A percentile compares a stretch with the other conserved stretches of the same genome.
phyloP scores from a whole-genome alignment of 2,329 filamentous ascomycete species.

The Mycocentrospora acerina region DNA sequence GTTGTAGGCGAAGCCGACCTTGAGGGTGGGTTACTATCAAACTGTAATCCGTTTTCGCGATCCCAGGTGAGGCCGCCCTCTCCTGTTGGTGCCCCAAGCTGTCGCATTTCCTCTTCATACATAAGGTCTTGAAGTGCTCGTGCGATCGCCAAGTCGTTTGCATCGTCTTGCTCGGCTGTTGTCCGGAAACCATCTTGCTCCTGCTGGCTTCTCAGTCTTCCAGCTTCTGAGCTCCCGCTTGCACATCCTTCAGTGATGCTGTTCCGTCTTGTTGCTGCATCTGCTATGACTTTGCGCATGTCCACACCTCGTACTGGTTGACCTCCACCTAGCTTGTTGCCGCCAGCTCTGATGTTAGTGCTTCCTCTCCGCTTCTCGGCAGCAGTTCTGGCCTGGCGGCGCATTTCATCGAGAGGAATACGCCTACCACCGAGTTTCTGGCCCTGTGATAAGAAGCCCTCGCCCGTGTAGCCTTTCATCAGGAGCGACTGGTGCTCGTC shows the following conservation, averaged over 20 bases:
- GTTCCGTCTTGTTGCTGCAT: conserved; percentile 67
- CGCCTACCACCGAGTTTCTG: conserved; percentile 65
- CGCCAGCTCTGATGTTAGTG: conserved; percentile 66
- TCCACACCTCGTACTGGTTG: conserved; percentile 61
- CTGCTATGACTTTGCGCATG: conserved; percentile 70
- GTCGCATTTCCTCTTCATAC: conserved; percentile 69
- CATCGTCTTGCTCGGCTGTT: conserved; percentile 82
- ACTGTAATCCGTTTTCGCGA: conserved; percentile 37
- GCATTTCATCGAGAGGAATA: conserved; percentile 68
- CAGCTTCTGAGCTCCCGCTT: conserved; percentile 66
- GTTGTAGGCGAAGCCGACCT: conserved; percentile 50
- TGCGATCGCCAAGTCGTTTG: conserved; percentile 83
- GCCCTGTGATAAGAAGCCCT: conserved; percentile 79
- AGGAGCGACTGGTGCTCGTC: conserved; percentile 78
- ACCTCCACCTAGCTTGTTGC: conserved; percentile 71
- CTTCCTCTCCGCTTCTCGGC: conserved; percentile 68
- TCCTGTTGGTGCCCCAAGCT: conserved; percentile 48
- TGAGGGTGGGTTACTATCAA: conserved; percentile 48
- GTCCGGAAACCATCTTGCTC: conserved; percentile 74
- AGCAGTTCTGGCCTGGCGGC: conserved; percentile 70
- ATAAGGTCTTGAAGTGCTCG: conserved; percentile 84
- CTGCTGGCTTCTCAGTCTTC: conserved; percentile 67
- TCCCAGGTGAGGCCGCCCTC: conserved; percentile 41
- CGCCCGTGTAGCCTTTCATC: conserved; percentile 84
- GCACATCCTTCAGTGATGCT: conserved; percentile 73